Evolutionary conservation across 352 stramenopile species (phyloP).

Genomic region (Globisporangium canariense): DNA sequence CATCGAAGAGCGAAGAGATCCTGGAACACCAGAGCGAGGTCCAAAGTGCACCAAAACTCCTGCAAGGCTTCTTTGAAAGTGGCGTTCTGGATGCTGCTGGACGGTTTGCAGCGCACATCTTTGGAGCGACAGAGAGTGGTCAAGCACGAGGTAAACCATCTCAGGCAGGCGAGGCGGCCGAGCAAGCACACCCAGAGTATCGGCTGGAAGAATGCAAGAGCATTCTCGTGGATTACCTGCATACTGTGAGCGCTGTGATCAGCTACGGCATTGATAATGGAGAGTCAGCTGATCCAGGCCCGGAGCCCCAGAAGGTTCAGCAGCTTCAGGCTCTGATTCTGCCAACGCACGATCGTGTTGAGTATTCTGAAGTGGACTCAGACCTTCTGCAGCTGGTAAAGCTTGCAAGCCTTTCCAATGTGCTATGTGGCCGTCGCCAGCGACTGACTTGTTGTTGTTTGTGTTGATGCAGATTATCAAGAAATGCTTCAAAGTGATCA

Average conservation of each 20-base stretch:
- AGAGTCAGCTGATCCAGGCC: not conserved
- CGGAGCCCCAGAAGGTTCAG: constrained; percentile 8
- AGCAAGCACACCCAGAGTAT: constrained; percentile 1
- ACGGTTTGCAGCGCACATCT: constrained; percentile 16
- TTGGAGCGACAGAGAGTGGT: constrained; percentile 5
- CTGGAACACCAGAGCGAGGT: constrained; percentile 10
- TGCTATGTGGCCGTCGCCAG: not conserved
- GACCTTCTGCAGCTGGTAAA: constrained; percentile 19
- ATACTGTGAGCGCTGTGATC: constrained; percentile 13
- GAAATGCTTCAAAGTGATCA: constrained; percentile 25
- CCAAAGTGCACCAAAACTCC: constrained; percentile 9
- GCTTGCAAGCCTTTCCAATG: not conserved
- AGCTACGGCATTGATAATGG: constrained; percentile 8
- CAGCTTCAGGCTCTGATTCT: constrained; percentile 23
- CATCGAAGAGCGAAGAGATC: constrained; percentile 11
- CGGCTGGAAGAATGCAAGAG: constrained; percentile 13
- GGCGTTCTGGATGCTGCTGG: constrained; percentile 15
- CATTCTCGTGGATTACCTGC: constrained; percentile 21
- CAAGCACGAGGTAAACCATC: constrained; percentile 9
- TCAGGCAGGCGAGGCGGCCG: not conserved
- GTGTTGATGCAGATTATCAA: constrained; percentile 20
- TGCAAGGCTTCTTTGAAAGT: constrained; percentile 5
- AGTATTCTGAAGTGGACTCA: not conserved
- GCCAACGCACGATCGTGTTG: constrained; percentile 7
- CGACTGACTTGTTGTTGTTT: not conserved